Evolutionary conservation across 1,284 basidiomycete species (phyloP), one percentile per base, ranked within the genome.

Genomic region (Austropuccinia psidii): DNA sequence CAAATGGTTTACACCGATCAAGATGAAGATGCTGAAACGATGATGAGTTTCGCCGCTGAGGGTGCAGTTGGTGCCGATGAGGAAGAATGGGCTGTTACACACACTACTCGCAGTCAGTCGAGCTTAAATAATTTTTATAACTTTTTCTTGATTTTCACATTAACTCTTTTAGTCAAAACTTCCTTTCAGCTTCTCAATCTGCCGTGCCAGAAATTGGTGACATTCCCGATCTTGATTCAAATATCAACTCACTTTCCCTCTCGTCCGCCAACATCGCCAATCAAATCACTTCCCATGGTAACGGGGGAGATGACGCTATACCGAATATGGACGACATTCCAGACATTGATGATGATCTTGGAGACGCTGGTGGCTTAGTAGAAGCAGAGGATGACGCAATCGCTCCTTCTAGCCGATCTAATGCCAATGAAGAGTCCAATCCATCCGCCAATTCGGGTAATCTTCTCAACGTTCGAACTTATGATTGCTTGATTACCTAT

Each of bases 401-500:
- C n/a, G 88, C 88, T 54, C 87, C 87, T 50, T 87, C 87, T 24
- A 85, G 82, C 11, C 80, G 78, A 5, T 76, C 76, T 72, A 78
- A 80, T 43, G 31, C 52, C 8, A 35, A 29, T 5, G 62, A 19
- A 47, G 54, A 69, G 27, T 60, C 49, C 49, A 69, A 57, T 58
- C 73, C 75, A 76, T 88, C 87, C 74, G n/a, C n/a, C n/a, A n/a
- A n/a, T n/a, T n/a, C n/a, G n/a, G n/a, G n/a, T n/a, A 97, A 97
- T 79, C 84, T 98, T 29, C 84, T 98, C 50, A 91, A 93, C 84
- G 92, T 98, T 54, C 87, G 95, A 78, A 98, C 94, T 27, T 99
- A 99, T 84, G 96, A 99, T 82, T 96, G 97, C 80, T 91, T 97
- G 87, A 98, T 99, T 83, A 93, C 91, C 45, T 98, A 98, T 83